Evolutionary conservation across 2,329 filamentous ascomycete genomes (phyloP).

Genomic region (Ascochyta fabae): DNA sequence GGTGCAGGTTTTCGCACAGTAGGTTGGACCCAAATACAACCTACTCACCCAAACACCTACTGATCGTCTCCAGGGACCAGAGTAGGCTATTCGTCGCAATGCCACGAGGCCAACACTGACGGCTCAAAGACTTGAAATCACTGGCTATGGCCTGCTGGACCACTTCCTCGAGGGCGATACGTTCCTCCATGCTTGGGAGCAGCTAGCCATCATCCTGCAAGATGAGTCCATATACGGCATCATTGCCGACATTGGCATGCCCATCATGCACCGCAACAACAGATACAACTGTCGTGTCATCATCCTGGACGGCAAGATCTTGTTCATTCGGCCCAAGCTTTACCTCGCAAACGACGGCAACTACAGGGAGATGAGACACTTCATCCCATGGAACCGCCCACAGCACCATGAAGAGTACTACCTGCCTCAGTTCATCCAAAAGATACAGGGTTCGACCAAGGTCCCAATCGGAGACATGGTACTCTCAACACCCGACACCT

Average conservation of each 20-base stretch:
- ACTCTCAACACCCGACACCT: conserved; percentile 66
- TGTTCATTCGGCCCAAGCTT: conserved; percentile 75
- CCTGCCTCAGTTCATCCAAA: conserved; percentile 61
- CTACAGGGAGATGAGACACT: conserved; percentile 51
- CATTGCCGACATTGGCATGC: conserved; percentile 39
- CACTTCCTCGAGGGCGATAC: conserved; percentile 55
- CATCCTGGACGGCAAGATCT: conserved; percentile 68
- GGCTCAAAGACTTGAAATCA: conserved; percentile 48
- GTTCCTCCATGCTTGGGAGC: conserved; percentile 57
- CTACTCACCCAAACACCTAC: not conserved
- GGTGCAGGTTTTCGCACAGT: conserved; percentile 15
- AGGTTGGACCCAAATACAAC: conserved; percentile 52
- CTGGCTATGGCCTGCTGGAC: conserved; percentile 58
- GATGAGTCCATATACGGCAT: conserved; percentile 69
- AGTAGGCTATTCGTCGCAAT: conserved; percentile 2
- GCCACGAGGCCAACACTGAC: not conserved
- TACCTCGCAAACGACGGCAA: conserved; percentile 74
- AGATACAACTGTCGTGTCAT: conserved; percentile 71
- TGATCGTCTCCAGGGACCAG: conserved; percentile 9
- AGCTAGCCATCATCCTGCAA: conserved; percentile 65
- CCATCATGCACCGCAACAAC: conserved; percentile 65
- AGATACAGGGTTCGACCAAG: conserved; percentile 60
- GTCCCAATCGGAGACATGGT: conserved; percentile 74
- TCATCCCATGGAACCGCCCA: conserved; percentile 48
- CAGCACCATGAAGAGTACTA: conserved; percentile 69